A percentile compares a stretch with the other conserved stretches of the same genome.
Conservation (phyloP, 371 early-diverging fungal species). For the Polyrhizophydium stewartii region DNA sequence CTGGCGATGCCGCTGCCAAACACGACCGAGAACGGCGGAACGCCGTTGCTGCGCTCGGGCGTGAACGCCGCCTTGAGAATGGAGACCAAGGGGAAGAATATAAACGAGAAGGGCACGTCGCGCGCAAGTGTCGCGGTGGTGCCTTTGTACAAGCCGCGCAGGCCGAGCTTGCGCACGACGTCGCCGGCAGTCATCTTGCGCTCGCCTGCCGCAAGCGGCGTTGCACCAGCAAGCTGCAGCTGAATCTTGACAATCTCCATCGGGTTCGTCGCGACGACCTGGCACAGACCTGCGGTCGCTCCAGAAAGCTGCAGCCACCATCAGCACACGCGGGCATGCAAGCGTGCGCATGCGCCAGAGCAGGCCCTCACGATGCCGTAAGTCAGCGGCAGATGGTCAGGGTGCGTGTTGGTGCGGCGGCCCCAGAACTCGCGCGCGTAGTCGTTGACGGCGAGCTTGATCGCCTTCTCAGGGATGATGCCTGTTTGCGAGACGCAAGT, state of each 20-base stretch:
- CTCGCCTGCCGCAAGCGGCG: constrained; percentile 4
- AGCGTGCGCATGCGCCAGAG: not conserved
- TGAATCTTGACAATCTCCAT: constrained; percentile 60
- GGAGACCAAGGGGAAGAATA: constrained; percentile 49
- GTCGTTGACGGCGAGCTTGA: constrained; percentile 56
- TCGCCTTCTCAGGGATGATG: constrained; percentile 54
- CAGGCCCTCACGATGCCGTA: constrained; percentile 33
- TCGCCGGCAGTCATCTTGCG: constrained; percentile 22
- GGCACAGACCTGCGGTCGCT: constrained; percentile 50
- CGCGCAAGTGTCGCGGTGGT: constrained; percentile 44
- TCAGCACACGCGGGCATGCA: not conserved
- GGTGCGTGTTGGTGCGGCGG: not conserved
- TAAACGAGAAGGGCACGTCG: constrained; percentile 53
- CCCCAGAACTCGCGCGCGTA: constrained; percentile 39
- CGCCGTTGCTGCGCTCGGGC: not conserved
- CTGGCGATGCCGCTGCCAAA: constrained; percentile 40
- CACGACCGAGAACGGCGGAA: constrained; percentile 28
- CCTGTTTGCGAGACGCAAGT: constrained; percentile 17
- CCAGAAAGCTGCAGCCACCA: constrained; percentile 26
- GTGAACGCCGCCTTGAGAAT: constrained; percentile 23
- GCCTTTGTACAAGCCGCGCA: constrained; percentile 47
- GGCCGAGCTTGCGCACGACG: constrained; percentile 40
- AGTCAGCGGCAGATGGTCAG: constrained; percentile 24
- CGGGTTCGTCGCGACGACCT: constrained; percentile 55
- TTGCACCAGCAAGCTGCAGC: constrained; percentile 37